Conservation (phyloP, 176 grass and related monocot genomes). For the Avena atlantica region DNA sequence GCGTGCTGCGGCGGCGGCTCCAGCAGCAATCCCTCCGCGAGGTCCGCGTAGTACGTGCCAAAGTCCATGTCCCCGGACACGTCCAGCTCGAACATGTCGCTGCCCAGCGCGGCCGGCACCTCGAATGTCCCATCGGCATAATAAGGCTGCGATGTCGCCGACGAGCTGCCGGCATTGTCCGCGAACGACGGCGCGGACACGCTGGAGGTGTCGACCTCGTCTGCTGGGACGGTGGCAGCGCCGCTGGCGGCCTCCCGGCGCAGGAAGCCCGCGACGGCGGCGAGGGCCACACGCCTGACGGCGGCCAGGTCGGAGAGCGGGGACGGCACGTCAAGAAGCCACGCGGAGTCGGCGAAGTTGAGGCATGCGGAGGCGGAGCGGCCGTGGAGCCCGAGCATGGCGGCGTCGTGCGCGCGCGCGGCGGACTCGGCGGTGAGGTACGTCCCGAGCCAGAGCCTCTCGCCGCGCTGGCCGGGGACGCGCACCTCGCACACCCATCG, state of each 20-base stretch:
- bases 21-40: not conserved
- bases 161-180: not conserved
- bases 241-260: too few relatives aligned
- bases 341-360: too few relatives aligned
- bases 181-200: not conserved
- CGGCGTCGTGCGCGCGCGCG: slow-evolving; percentile 76
- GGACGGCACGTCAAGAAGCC: too few relatives aligned
- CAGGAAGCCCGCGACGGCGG: too few relatives aligned
- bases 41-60: not conserved
- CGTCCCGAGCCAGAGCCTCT: slow-evolving; percentile 80
- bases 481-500: slow-evolving; percentile 89
- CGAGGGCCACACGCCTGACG: too few relatives aligned
- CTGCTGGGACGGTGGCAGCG: too few relatives aligned
- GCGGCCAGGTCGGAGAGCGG: too few relatives aligned
- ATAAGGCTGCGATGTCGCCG: not conserved
- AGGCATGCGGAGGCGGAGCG: not conserved
- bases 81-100: not conserved
- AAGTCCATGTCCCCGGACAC: slow-evolving; percentile 4
- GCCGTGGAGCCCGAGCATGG: slow-evolving; percentile 51
- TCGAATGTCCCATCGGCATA: not conserved
- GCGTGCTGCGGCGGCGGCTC: not conserved
- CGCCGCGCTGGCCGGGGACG: slow-evolving; percentile 60
- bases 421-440: slow-evolving; percentile 62
- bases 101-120: not conserved
- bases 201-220: not conserved